Conservation (phyloP, 2,329 filamentous ascomycete genomes). For the Colletotrichum australisinense region DNA sequence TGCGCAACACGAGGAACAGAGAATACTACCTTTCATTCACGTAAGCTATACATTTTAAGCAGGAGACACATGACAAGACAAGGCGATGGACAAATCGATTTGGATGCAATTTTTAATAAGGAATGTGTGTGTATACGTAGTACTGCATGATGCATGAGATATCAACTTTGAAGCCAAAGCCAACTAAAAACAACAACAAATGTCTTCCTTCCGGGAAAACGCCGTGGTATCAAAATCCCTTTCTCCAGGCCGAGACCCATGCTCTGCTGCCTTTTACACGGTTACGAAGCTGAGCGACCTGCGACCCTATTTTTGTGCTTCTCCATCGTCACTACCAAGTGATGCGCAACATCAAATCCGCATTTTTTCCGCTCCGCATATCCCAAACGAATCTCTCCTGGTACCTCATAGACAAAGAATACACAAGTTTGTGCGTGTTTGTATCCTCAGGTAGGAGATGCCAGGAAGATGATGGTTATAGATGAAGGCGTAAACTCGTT, state of each 20-base stretch:
- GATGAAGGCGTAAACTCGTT: no score
- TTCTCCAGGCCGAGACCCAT: background rate
- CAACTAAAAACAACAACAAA: background rate
- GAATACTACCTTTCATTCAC: background rate
- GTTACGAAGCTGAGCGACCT: background rate
- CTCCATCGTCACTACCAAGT: background rate
- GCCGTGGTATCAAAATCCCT: slow-evolving; percentile 28
- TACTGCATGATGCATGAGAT: background rate
- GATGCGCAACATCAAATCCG: background rate
- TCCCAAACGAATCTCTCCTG: background rate
- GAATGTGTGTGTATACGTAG: background rate
- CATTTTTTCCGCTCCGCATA: background rate
- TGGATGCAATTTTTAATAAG: background rate
- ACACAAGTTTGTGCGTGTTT: background rate
- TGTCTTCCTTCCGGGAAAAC: background rate
- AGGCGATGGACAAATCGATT: background rate
- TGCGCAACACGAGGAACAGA: background rate
- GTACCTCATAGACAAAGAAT: background rate
- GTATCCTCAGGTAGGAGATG: no score
- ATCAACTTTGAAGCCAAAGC: background rate
- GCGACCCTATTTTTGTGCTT: background rate
- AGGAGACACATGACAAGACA: background rate
- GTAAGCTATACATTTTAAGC: background rate
- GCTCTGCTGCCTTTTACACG: background rate
- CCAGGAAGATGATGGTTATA: no score